Conservation (phyloP, 345 rosid genomes). For the Pugionium cornutum region DNA sequence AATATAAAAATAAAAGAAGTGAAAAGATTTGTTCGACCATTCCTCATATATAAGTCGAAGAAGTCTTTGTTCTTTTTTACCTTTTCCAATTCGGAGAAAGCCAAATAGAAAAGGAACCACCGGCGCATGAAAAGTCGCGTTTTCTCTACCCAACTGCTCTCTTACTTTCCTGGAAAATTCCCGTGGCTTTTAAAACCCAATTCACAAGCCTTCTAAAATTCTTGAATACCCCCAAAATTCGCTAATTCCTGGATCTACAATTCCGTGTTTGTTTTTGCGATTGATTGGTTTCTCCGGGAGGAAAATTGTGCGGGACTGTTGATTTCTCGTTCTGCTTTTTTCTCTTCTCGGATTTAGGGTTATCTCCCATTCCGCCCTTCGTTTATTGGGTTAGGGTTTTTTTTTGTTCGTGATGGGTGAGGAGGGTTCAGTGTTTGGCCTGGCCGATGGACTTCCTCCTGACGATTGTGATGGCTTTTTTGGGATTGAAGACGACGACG, state of each 20-base stretch:
- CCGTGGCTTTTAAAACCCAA: conserved; percentile 21
- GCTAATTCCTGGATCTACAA: conserved; percentile 19
- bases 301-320: conserved; percentile 9
- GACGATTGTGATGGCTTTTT: conserved; percentile 32
- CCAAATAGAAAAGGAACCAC: conserved; percentile 30
- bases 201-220: conserved; percentile 4
- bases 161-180: conserved; percentile 40
- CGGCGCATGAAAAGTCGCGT: conserved; percentile 39
- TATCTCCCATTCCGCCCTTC: background rate
- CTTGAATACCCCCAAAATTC: conserved; percentile 7
- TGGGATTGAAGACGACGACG: conserved; percentile 32
- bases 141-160: conserved; percentile 28
- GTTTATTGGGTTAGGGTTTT: conserved; percentile 20
- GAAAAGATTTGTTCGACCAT: conserved; percentile 26
- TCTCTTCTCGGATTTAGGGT: conserved; percentile 23
- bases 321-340: conserved; percentile 22
- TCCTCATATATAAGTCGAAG: conserved; percentile 39
- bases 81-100: conserved; percentile 37
- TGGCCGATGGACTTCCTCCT: conserved; percentile 24
- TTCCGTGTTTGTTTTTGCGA: conserved; percentile 3
- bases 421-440: conserved; percentile 29
- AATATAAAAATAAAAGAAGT: background rate
- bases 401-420: conserved; percentile 43
- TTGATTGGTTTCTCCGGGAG: background rate
- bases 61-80: conserved; percentile 13